Base-by-base conservation (phyloP, 306 rosid genomes). In the Cotoneaster glaucophyllus region DNA sequence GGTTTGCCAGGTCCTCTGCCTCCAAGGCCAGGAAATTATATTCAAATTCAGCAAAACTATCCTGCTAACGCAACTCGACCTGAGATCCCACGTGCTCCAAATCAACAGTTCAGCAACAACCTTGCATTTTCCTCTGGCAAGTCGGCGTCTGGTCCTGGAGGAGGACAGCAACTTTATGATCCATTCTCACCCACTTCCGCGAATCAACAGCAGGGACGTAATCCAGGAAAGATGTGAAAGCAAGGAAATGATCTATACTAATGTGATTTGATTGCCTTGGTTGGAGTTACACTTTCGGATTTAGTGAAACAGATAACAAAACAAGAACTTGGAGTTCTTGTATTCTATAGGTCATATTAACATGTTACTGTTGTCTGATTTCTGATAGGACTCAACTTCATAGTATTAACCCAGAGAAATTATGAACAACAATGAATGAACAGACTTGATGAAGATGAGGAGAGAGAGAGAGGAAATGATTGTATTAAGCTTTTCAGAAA, bases 151-250 rank as follows among this genome's bases (percentile, higher is more conserved):
- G 75, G 72, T 84, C 75, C 89, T 13, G 87, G 87, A 10, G 99
- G 90, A 78, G 99, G 90, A 77, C 96, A 74, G 66, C 90, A 89
- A 85, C 83, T 92, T 74, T 95, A 95, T 75, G 99, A 95, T 86
- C 99, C 97, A n/a, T 95, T 95, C 83, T 85, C 97, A 9, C 97
- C 97, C 31, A 86, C 96, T 31, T 89, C 97, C 18, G 25, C 61
- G 17, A 82, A 83, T 72, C 88, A 25, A 81, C 83, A 68, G 67
- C 86, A 48, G 69, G 86, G 78, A 77, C 86, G 76, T 69, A 79
- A 87, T 79, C 85, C 81, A 9, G 72, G 83, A 15, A 67, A 81
- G 66, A 63, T 80, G 84, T 68, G 82, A 71, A 70, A 79, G 44
- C 48, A 29, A 54, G 73, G 64, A 26, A 74, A 61, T 78, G 80